Evolutionary conservation across 306 rosid genomes (phyloP).

Genomic region (Malus sieversii): DNA sequence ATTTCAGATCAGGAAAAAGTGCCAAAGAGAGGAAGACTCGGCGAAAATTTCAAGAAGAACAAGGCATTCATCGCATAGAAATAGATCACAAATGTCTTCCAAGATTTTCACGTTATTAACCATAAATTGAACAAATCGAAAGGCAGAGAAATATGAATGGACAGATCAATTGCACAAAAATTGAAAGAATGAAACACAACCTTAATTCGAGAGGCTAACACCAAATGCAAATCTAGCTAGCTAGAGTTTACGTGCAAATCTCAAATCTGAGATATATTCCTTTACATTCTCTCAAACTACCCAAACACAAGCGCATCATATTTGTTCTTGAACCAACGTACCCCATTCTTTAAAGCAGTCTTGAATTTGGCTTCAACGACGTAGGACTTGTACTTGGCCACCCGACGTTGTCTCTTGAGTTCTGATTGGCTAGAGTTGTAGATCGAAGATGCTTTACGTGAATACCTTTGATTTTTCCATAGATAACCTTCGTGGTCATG

Average conservation of each 20-base stretch:
- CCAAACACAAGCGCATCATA: conserved; percentile 16
- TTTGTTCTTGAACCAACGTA: conserved; percentile 37
- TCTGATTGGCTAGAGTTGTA: conserved; percentile 2
- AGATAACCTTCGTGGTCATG: background rate
- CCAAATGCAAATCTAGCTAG: background rate
- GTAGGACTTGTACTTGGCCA: conserved; percentile 27
- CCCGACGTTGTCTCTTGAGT: conserved; percentile 22
- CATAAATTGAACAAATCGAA: too few relatives aligned
- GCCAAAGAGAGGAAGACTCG: background rate
- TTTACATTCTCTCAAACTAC: background rate
- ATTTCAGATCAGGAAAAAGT: background rate
- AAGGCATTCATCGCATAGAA: background rate
- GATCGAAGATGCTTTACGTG: background rate
- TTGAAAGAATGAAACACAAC: background rate
- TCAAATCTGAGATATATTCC: background rate
- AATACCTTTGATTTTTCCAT: background rate
- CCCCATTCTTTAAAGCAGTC: conserved; percentile 15
- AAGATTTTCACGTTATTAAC: too few relatives aligned
- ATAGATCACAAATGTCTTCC: background rate
- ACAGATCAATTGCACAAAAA: background rate
- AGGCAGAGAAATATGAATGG: too few relatives aligned
- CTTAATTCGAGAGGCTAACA: background rate
- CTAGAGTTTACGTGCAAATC: background rate
- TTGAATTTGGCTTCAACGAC: conserved; percentile 16
- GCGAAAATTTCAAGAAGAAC: background rate